A percentile compares a stretch with the other conserved stretches of the same genome.
Conservation (phyloP, 75 land plant genomes). For the Pseudotsuga menziesii region DNA sequence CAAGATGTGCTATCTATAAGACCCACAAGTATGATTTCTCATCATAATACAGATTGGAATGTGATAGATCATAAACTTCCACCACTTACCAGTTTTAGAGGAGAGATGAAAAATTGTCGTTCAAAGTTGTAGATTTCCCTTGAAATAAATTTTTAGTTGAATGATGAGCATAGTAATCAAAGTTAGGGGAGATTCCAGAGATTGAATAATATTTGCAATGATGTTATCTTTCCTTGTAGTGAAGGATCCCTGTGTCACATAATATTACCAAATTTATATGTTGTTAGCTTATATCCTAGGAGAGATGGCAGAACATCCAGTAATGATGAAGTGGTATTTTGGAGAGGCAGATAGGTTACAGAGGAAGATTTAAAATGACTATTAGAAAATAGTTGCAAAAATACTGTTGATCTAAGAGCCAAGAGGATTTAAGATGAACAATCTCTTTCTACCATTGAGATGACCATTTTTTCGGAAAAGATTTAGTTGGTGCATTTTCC, state of each 20-base stretch:
- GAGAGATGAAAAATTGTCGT: conserved; percentile 84
- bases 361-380: conserved; percentile 90
- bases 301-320: conserved; percentile 18
- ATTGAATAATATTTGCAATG: conserved; percentile 84
- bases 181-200: conserved; percentile 73
- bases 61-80: conserved; percentile 59
- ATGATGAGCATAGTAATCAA: conserved; percentile 29
- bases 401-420: conserved; percentile 84
- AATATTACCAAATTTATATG: conserved; percentile 77
- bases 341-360: conserved; percentile 93
- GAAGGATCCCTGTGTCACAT: conserved; percentile 58
- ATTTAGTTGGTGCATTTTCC: conserved; percentile 64
- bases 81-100: conserved; percentile 75
- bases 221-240: conserved; percentile 77
- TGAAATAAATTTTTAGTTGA: conserved; percentile 45
- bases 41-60: conserved; percentile 26
- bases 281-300: conserved; percentile 50
- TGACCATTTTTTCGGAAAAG: conserved; percentile 50
- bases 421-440: conserved; percentile 58
- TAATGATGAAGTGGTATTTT: conserved; percentile 69
- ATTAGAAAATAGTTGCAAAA: conserved; percentile 64
- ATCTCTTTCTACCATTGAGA: conserved; percentile 38
- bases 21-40: conserved; percentile 32
- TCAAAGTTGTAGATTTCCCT: conserved; percentile 73
- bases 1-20: conserved; percentile 84